Conservation (phyloP, 2,329 filamentous ascomycete genomes). For the Graphiopsis chlorocephala region DNA sequence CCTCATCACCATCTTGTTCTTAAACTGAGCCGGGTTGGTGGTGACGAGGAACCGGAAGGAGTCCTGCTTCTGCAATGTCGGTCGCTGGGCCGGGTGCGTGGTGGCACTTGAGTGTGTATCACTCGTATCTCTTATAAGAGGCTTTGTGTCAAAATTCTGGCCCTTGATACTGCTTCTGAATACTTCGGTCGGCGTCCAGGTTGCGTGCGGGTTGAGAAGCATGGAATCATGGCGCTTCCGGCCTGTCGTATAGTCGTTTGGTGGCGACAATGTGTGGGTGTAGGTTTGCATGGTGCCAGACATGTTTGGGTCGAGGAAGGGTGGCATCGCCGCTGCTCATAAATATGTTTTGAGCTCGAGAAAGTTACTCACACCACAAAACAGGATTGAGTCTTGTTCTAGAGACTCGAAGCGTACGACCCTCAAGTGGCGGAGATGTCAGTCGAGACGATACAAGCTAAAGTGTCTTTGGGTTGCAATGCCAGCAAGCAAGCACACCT, state of each 20-base stretch:
- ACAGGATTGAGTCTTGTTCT: neutral
- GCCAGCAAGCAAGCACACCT: neutral
- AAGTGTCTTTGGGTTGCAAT: neutral
- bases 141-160: neutral
- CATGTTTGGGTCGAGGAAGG: neutral
- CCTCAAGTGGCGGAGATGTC: neutral
- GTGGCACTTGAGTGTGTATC: no score
- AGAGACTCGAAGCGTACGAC: neutral
- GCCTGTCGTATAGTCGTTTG: neutral
- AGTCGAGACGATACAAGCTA: neutral
- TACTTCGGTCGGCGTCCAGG: neutral
- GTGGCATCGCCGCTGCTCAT: neutral
- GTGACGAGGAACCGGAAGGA: conserved; percentile 28
- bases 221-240: neutral
- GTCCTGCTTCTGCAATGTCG: neutral
- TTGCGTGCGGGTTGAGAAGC: neutral
- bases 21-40: conserved; percentile 28
- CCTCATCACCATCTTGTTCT: conserved; percentile 29
- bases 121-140: neutral
- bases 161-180: no score
- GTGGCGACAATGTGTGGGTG: neutral
- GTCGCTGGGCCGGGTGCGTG: neutral
- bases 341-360: neutral
- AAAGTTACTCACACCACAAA: neutral
- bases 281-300: neutral